Percentiles rank a stretch among this genome's conserved stretches.
Evolutionary conservation across 2,329 filamentous ascomycete genomes (phyloP).

Genomic region (Penicillium sp.): DNA sequence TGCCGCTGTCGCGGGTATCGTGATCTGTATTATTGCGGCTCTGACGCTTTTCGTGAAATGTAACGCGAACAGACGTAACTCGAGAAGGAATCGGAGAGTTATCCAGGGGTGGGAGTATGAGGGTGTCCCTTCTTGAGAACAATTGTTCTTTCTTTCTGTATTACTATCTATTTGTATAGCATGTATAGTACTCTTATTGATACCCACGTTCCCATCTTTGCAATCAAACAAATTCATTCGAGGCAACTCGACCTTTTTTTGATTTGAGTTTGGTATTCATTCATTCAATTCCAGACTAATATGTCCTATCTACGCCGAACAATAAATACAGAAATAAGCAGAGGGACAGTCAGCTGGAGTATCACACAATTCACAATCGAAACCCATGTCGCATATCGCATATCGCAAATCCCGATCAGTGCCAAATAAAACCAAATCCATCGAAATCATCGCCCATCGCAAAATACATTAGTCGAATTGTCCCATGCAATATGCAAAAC

Average conservation of each 20-base stretch:
- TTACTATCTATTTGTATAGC: not conserved
- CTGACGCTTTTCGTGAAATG: conserved; percentile 69
- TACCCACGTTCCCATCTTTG: not conserved
- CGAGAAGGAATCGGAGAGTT: conserved; percentile 56
- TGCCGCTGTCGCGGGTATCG: conserved; percentile 65
- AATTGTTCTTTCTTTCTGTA: not conserved
- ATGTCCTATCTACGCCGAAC: conserved; percentile 18
- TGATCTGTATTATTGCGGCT: conserved; percentile 65
- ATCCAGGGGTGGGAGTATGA: conserved; percentile 69
- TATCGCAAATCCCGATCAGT: not conserved
- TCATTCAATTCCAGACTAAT: conserved; percentile 8
- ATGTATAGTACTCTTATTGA: not conserved
- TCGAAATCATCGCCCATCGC: conserved; percentile 9
- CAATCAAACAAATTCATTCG: too few species aligned
- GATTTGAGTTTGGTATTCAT: conserved; percentile 9
- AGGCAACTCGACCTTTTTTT: not conserved
- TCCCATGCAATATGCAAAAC: conserved; percentile 1
- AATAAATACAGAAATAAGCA: conserved; percentile 11
- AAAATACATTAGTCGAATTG: conserved; percentile 4
- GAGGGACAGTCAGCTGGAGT: conserved; percentile 9
- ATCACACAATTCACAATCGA: conserved; percentile 11
- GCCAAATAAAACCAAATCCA: not conserved
- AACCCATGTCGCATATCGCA: conserved; percentile 11
- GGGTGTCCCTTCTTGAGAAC: conserved; percentile 60
- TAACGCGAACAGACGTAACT: conserved; percentile 63